Percentiles rank a stretch among this genome's conserved stretches.
phyloP scores from a whole-genome alignment of 306 rosid species.

The Cucurbita pepo region DNA sequence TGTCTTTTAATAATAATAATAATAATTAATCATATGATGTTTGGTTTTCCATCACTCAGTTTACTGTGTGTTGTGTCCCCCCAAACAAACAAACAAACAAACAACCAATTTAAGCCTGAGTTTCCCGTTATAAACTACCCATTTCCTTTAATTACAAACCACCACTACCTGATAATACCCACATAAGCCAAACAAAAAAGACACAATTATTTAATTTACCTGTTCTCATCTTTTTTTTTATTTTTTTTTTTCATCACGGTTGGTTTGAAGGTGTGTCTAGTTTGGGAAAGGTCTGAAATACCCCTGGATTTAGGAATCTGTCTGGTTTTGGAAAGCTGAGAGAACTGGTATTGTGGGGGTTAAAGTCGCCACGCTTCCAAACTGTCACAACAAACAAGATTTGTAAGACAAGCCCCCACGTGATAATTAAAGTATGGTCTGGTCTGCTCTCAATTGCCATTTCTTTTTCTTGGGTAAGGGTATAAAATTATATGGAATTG shows the following conservation, averaged over 20 bases:
- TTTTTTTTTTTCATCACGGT: neutral
- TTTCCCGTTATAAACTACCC: neutral
- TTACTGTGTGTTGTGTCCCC: neutral
- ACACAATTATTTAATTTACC: neutral
- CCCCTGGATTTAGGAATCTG: neutral
- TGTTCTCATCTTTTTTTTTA: neutral
- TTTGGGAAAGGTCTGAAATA: neutral
- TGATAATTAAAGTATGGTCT: neutral
- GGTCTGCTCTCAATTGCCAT: neutral
- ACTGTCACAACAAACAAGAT: neutral
- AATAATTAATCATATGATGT: neutral
- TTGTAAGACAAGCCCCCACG: neutral
- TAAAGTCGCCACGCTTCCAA: neutral
- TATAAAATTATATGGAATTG: no score
- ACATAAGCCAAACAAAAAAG: neutral
- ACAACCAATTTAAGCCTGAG: neutral
- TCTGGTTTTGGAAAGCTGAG: neutral
- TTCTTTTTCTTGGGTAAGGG: neutral
- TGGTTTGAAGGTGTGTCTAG: neutral
- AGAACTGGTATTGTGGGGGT: neutral
- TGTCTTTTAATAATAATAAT: neutral
- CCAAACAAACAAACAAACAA: neutral
- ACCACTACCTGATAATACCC: neutral
- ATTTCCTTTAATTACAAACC: neutral
- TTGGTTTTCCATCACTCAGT: neutral